Percentiles rank a stretch among this genome's conserved stretches.
Evolutionary conservation across 129 eudicot genomes (phyloP).

Genomic region (Artemisia argyi): DNA sequence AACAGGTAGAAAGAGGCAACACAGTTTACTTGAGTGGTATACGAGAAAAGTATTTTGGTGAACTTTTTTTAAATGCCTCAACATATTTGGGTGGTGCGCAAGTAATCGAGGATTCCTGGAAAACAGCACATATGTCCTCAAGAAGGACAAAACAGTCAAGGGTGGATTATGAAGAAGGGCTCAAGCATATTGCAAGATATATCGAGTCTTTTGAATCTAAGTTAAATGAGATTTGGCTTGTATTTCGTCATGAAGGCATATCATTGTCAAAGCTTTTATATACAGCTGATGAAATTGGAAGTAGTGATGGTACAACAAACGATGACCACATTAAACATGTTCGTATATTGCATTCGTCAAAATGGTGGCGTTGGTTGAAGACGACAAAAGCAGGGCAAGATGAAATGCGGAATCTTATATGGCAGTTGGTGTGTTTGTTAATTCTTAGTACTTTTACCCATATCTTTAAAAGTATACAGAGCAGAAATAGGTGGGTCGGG

Average conservation of each 20-base stretch:
- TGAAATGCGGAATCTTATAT: constrained; percentile 74
- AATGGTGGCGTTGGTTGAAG: constrained; percentile 99
- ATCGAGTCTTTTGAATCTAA: constrained; percentile 94
- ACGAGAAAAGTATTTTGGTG: constrained; percentile 95
- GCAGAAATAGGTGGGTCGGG: background rate
- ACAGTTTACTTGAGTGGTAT: constrained; percentile 83
- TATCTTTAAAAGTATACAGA: background rate
- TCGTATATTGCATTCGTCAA: constrained; percentile 80
- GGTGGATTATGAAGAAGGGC: constrained; percentile 69
- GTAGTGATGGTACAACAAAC: constrained; percentile 40
- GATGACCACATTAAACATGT: constrained; percentile 57
- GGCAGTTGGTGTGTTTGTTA: constrained; percentile 74
- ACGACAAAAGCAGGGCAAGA: constrained; percentile 87
- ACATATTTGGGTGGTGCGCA: constrained; percentile 42
- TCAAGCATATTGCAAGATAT: constrained; percentile 93
- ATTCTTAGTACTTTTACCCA: background rate
- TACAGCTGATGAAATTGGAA: constrained; percentile 70
- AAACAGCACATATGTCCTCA: constrained; percentile 13
- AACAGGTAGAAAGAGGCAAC: constrained; percentile 92
- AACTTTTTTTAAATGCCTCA: constrained; percentile 82
- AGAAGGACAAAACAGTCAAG: constrained; percentile 28
- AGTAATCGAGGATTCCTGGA: constrained; percentile 33
- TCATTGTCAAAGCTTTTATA: constrained; percentile 94
- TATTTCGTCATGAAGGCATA: constrained; percentile 88
- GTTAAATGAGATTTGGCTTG: constrained; percentile 97